These are phyloP conservation scores for Haberlea rhodopensis DNA, from an alignment of 257 asterid species.

Conservation along the genomic window DNA sequence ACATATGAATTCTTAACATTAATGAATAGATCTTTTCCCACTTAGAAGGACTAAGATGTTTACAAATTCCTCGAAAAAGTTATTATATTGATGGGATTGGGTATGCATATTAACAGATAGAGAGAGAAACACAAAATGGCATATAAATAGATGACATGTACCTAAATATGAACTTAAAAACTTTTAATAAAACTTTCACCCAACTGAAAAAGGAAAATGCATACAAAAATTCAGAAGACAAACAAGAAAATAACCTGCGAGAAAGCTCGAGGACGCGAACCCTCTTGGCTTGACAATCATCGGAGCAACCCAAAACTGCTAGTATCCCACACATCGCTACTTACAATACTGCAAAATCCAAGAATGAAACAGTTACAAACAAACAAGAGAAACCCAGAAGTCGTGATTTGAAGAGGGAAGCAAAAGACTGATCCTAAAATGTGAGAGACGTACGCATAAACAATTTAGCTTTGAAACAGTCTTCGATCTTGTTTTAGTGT, in stretches of 20 bases:
- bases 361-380: not conserved
- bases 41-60: too few relatives aligned
- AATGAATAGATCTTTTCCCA: too few relatives aligned
- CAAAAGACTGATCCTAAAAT: not conserved
- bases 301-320: constrained; percentile 89
- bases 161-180: too few relatives aligned
- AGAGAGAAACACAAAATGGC: too few relatives aligned
- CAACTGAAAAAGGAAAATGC: not conserved
- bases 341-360: not conserved
- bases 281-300: constrained; percentile 87
- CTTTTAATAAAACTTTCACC: too few relatives aligned
- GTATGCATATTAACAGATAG: too few relatives aligned
- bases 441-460: not conserved
- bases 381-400: not conserved
- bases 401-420: not conserved
- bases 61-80: too few relatives aligned
- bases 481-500: not conserved
- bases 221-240: not conserved
- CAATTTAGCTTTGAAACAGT: not conserved
- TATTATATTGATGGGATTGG: too few relatives aligned
- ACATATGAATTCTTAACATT: too few relatives aligned
- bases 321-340: constrained; percentile 79
- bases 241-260: constrained; percentile 58
- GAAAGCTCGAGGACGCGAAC: constrained; percentile 98
- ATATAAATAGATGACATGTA: too few relatives aligned